Evolutionary conservation across 2,329 filamentous ascomycete species (phyloP), one percentile per base, ranked within the genome.

Genomic region (Cercospora sesami): DNA sequence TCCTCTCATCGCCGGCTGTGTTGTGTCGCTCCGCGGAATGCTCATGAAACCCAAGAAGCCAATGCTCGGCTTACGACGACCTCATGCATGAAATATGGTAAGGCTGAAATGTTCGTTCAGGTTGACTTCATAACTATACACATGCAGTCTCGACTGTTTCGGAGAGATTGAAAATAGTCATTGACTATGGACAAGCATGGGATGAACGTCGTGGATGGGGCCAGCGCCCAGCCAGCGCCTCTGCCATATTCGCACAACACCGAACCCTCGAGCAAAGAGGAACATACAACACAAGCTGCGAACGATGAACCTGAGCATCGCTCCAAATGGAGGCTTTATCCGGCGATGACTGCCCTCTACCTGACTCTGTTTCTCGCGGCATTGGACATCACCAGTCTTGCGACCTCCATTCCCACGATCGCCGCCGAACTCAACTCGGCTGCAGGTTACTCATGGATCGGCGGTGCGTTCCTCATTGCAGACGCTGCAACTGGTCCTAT

Each of bases 371-470:
- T 62, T 8, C 76, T 82, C 45, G 79, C 79, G 14, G 81, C 81
- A 7, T 73, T 82, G 2, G 80, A 82, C 45, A 72, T 86, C 61
- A 90, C 88, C n/a, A 88, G 88, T 72, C 81, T 89, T 72, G 85
- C 89, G 10, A 90, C 89, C 0, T 87, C 89, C 6, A 83, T 90
- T 4, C 89, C 89, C 0, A 87, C 87, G 12, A 91, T 91, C 71
- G 83, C 86, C 3, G 79, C 79, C 33, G 83, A 90, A 68, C 86
- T 94, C 69, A 75, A 87, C 53, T 91, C 90, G 3, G 87, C 86
- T 2, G 81, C 86, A 21, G 91, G 90, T 31, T 94, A 93, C 78
- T 94, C 93, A 9, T 94, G 91, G 91, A 90, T 94, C 68, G 91
- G 91, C 0, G 88, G 86, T 28, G 87, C 91, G 0, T 94, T 90